Evolutionary conservation across 495 filamentous ascomycete species (phyloP), one percentile per base, ranked within the genome.

Genomic region (Friedmanniomyces endolithicus): DNA sequence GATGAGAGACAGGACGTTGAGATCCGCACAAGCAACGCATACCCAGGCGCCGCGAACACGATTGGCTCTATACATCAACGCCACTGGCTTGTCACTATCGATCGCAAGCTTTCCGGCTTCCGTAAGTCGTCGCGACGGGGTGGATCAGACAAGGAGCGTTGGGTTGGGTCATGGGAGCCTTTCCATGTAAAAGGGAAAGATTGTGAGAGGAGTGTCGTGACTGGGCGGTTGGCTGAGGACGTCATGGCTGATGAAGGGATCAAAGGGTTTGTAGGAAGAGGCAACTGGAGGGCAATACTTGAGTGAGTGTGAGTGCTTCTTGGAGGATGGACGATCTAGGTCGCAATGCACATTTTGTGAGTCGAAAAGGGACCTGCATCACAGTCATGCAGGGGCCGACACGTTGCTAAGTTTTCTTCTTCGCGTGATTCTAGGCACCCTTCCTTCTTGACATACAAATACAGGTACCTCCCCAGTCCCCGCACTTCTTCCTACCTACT

Each of bases 51-150:
- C 0, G 70, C 47, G 0, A 85, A 85, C 61, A 76, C 68, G 12
- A 79, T 85, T 34, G 75, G 73, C 3, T 84, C 80, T 11, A 71
- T 85, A 19, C 76, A 85, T 58, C 79, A 84, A 62, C 74, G 82
- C 1, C 67, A 71, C 3, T 86, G 82, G 82, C 80, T 75, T 53
- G 63, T 84, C 17, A 73, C 72, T 23, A 64, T 84, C 14, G 81
- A 85, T 49, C 69, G 76, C 1, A 57, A 55, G 6, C 71, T 69
- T 6, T 78, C 74, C 37, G 82, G 82, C 20, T 82, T 85, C 49
- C 61, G 65, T 14, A 67, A 58, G 44, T 31, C n/a, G n/a, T n/a
- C 51, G 17, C 11, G 37, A 41, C 58, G 60, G 8, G 53, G 48
- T 41, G 66, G 70, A 22, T 41, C 46, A 19, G 58, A 59, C 0